phyloP scores from a whole-genome alignment of 1,284 basidiomycete species.

The Cystobasidiaceae sp. region DNA sequence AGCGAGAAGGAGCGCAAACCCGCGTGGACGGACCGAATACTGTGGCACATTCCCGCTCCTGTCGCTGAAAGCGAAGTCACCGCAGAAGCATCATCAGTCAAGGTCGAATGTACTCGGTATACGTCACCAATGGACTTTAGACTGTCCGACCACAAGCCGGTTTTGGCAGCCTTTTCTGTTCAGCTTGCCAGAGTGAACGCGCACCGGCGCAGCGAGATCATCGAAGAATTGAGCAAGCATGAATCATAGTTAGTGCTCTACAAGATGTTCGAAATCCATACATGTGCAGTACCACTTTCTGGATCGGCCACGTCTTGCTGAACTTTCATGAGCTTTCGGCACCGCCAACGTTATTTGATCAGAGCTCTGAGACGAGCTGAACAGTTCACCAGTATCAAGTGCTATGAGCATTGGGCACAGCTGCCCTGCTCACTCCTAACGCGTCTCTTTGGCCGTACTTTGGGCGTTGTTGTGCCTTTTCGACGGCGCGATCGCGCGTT shows the following conservation, averaged over 20 bases:
- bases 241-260: no score
- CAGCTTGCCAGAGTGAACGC: background rate
- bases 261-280: no score
- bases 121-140: constrained; percentile 21
- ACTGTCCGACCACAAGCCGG: constrained; percentile 39
- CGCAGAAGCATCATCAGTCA: background rate
- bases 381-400: no score
- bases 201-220: background rate
- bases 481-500: background rate
- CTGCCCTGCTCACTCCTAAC: background rate
- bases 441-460: background rate
- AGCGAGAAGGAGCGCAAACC: constrained; percentile 87
- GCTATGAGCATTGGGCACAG: no score
- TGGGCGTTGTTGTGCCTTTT: background rate
- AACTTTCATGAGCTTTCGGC: no score
- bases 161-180: constrained; percentile 32
- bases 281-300: no score
- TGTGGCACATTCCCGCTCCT: constrained; percentile 26
- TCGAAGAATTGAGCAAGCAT: constrained; percentile 7
- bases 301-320: no score
- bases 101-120: constrained; percentile 27
- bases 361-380: no score
- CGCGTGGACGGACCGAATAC: constrained; percentile 59
- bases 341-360: no score
- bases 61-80: background rate